Evolutionary conservation across 352 stramenopile genomes (phyloP).

Genomic region (Blastocystis sp.): DNA sequence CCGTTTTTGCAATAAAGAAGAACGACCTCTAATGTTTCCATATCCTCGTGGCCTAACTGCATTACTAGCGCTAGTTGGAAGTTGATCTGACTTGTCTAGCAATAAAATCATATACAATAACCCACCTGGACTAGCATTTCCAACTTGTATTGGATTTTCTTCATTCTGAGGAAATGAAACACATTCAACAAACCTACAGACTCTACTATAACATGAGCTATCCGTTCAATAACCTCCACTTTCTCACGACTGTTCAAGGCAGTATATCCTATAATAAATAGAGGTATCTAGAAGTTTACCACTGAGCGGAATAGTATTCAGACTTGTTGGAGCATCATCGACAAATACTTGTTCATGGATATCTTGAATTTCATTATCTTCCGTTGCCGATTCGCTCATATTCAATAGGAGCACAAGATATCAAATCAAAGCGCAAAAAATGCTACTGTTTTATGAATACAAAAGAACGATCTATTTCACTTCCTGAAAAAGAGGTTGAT

Average conservation of each 20-base stretch:
- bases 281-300: background rate
- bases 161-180: background rate
- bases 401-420: background rate
- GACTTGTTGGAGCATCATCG: background rate
- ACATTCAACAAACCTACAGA: background rate
- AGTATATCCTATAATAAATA: constrained; percentile 2
- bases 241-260: background rate
- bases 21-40: background rate
- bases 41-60: background rate
- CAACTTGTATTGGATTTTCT: no score
- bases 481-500: no score
- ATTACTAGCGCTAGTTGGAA: background rate
- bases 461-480: no score
- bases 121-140: background rate
- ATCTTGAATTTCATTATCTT: background rate
- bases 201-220: background rate
- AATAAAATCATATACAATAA: background rate
- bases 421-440: background rate
- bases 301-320: background rate
- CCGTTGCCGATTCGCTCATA: background rate
- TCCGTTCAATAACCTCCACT: background rate
- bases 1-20: background rate
- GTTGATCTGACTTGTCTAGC: background rate
- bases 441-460: background rate
- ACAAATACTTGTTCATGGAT: background rate